These are phyloP conservation scores for Trichosporon faecale DNA, from an alignment of 1,284 basidiomycete species.

Conservation along the genomic window DNA sequence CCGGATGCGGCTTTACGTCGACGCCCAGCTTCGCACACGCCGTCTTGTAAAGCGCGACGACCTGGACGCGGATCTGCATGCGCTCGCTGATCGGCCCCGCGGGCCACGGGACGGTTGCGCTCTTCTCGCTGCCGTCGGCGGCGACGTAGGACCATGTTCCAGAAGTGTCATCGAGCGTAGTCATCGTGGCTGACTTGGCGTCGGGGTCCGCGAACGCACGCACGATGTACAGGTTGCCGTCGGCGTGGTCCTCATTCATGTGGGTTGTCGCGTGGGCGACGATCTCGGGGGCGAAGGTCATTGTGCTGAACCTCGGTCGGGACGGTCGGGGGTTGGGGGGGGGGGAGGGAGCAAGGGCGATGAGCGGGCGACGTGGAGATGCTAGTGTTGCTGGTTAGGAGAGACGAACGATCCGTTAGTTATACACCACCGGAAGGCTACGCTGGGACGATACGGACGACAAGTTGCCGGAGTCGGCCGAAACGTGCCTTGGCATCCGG, in stretches of 20 bases:
- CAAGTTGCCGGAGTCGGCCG: conserved; percentile 3
- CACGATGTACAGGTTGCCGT: conserved; percentile 16
- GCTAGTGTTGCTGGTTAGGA: neutral
- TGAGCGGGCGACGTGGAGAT: neutral
- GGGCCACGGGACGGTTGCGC: neutral
- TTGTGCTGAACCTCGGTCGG: neutral
- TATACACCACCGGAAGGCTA: no score
- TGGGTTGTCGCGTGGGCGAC: conserved; percentile 6
- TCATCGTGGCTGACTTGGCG: conserved; percentile 6
- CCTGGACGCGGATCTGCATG: conserved; percentile 13
- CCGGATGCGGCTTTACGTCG: neutral
- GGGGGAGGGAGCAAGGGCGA: neutral
- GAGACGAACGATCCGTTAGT: no score
- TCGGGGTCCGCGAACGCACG: conserved; percentile 7
- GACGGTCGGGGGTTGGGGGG: neutral
- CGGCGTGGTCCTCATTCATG: conserved; percentile 17
- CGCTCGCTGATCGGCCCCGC: neutral
- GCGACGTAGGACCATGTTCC: conserved; percentile 12
- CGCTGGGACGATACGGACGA: no score
- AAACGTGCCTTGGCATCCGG: neutral
- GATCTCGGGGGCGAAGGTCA: conserved; percentile 4
- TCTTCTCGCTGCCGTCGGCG: conserved; percentile 10
- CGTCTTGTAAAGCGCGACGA: conserved; percentile 13
- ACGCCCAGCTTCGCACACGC: conserved; percentile 5
- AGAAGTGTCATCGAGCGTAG: neutral